Percentiles rank a stretch among this genome's conserved stretches.
Evolutionary conservation across 139 green algal species (phyloP).

Genomic region (Closterium sp.): DNA sequence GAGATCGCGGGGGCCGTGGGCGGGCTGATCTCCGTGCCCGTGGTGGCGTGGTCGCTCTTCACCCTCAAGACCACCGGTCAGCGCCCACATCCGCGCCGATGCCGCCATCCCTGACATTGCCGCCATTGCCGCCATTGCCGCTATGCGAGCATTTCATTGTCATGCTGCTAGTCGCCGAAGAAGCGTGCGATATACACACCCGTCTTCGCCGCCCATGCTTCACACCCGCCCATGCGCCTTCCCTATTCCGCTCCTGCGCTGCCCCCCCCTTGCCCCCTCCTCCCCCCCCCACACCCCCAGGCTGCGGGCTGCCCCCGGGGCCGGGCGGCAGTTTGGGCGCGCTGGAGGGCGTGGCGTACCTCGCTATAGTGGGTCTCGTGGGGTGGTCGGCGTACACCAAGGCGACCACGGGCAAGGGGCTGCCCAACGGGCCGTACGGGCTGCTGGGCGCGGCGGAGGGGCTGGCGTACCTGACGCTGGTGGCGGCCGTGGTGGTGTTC

Average conservation of each 20-base stretch:
- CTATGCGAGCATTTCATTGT: no score
- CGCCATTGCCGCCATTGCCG: no score
- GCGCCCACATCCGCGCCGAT: no score
- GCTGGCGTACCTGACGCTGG: constrained; percentile 48
- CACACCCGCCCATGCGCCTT: no score
- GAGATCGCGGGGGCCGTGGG: constrained; percentile 16
- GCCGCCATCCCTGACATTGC: no score
- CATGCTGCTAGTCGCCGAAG: no score
- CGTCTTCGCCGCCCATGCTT: no score
- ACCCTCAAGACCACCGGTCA: constrained; percentile 37
- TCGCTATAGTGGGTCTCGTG: constrained; percentile 56
- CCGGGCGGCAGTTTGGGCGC: constrained; percentile 64
- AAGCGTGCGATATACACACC: no score
- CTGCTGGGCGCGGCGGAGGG: constrained; percentile 51
- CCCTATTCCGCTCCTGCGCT: no score
- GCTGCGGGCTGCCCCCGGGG: constrained; percentile 70
- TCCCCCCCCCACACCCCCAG: constrained; percentile 12
- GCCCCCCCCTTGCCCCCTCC: no score
- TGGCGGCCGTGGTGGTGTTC: constrained; percentile 49
- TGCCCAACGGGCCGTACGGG: constrained; percentile 48
- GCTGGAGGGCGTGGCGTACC: constrained; percentile 67
- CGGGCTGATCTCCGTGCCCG: constrained; percentile 32
- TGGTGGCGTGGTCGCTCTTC: constrained; percentile 40
- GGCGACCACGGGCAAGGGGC: constrained; percentile 44
- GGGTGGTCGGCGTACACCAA: constrained; percentile 48